A percentile compares a stretch with the other conserved stretches of the same genome.
These are phyloP conservation scores for Monosporascus cannonballus DNA, from an alignment of 2,329 filamentous ascomycete species.

Conservation along the genomic window DNA sequence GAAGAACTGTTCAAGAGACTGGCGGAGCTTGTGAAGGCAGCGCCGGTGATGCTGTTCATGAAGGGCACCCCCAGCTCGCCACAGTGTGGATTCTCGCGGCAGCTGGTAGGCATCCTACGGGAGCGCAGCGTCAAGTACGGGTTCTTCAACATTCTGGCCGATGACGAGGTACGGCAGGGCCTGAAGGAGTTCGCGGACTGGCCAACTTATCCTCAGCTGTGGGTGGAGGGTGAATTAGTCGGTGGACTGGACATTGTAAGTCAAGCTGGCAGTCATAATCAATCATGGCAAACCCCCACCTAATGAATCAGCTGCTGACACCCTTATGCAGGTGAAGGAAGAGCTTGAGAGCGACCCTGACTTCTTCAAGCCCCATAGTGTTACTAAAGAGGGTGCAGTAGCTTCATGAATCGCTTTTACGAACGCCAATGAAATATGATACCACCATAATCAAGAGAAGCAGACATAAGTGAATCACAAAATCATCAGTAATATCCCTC, in stretches of 20 bases:
- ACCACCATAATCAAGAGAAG: not conserved
- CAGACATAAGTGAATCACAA: not conserved
- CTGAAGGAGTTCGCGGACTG: slow-evolving; percentile 97
- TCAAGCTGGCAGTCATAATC: slow-evolving; percentile 11
- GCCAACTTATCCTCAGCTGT: slow-evolving; percentile 96
- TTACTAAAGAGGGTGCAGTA: slow-evolving; percentile 35
- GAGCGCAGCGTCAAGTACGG: slow-evolving; percentile 93
- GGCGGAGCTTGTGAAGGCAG: slow-evolving; percentile 82
- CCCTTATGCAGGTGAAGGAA: slow-evolving; percentile 69
- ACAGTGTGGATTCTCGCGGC: slow-evolving; percentile 88
- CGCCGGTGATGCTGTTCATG: slow-evolving; percentile 98
- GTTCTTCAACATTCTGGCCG: slow-evolving; percentile 98
- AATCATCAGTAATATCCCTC: not conserved
- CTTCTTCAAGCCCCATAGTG: slow-evolving; percentile 72
- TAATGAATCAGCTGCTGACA: not conserved
- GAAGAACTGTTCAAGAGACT: slow-evolving; percentile 81
- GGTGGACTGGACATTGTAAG: slow-evolving; percentile 94
- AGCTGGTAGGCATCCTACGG: slow-evolving; percentile 78
- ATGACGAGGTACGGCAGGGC: slow-evolving; percentile 94
- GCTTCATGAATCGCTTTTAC: slow-evolving; percentile 21
- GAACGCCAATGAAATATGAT: not conserved
- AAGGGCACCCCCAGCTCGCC: slow-evolving; percentile 86
- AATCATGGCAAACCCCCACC: not conserved
- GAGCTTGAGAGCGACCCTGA: slow-evolving; percentile 78
- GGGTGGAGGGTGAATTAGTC: slow-evolving; percentile 83